Evolutionary conservation across 192 early-diverging fungal species (phyloP).

Genomic region (Physocladia obscura): DNA sequence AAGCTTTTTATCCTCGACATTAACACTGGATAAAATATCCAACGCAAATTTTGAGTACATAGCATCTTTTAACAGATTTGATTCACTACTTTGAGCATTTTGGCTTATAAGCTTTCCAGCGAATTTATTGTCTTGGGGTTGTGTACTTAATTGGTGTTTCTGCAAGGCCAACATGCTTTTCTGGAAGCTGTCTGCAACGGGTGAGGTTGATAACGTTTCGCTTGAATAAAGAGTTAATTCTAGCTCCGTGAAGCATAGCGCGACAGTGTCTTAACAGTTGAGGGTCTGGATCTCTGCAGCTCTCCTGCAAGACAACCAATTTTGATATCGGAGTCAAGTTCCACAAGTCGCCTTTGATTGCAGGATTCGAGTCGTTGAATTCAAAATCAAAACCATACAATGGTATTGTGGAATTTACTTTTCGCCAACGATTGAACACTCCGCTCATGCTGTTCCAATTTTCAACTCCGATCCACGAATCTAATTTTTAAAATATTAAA

Average conservation of each 20-base stretch:
- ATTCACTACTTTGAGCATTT: neutral
- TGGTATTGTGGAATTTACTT: neutral
- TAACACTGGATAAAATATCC: conserved; percentile 7
- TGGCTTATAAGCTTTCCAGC: neutral
- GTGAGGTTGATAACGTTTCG: neutral
- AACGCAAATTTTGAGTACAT: neutral
- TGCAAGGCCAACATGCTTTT: neutral
- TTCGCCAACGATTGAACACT: neutral
- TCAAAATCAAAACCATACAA: neutral
- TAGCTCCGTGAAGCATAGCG: neutral
- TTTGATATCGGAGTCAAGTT: neutral
- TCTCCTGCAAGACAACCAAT: neutral
- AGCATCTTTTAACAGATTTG: neutral
- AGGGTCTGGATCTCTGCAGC: neutral
- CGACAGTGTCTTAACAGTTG: neutral
- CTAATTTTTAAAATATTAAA: neutral
- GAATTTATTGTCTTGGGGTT: neutral
- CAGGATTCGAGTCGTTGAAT: neutral
- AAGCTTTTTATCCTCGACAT: neutral
- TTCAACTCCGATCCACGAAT: conserved; percentile 1
- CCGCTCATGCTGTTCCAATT: conserved; percentile 8
- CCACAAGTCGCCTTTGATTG: neutral
- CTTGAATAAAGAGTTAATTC: neutral
- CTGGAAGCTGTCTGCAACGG: neutral
- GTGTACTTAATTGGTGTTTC: neutral